phyloP scores from a whole-genome alignment of 2,329 filamentous ascomycete species.

The Cladosporium oxysporum region DNA sequence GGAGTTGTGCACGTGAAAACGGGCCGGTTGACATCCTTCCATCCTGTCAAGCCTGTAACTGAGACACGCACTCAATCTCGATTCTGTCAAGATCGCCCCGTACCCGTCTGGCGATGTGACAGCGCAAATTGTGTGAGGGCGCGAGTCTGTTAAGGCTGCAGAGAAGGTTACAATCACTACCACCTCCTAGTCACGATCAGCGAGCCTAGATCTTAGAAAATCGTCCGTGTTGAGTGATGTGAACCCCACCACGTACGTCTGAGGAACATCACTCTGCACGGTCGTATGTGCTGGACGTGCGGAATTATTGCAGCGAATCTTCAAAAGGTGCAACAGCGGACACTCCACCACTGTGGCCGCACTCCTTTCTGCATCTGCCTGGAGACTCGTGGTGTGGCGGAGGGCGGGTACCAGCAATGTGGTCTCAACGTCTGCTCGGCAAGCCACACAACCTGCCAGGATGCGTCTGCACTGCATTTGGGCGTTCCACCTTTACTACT shows the following conservation, averaged over 20 bases:
- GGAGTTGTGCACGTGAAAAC: conserved; percentile 11
- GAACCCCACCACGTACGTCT: not conserved
- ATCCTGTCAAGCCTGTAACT: not conserved
- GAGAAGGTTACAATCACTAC: not conserved
- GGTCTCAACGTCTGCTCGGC: conserved; percentile 2
- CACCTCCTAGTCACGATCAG: not conserved
- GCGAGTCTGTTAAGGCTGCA: not conserved
- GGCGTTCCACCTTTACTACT: not conserved
- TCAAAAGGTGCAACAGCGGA: not conserved
- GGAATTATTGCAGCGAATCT: not conserved
- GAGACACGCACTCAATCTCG: conserved; percentile 2
- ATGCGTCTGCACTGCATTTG: not conserved
- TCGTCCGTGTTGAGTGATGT: conserved; percentile 1
- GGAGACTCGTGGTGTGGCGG: not conserved
- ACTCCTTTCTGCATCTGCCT: not conserved
- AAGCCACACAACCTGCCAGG: not conserved
- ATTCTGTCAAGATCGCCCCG: not conserved
- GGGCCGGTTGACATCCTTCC: conserved; percentile 10
- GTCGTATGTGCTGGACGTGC: not conserved
- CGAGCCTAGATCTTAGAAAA: conserved; percentile 9
- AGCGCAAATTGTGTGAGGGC: not conserved
- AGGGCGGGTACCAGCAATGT: not conserved
- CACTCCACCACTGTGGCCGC: not conserved
- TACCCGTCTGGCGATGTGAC: not conserved
- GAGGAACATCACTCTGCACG: conserved; percentile 6